phyloP scores from a whole-genome alignment of 176 grass and related monocot genomes.

The Rhynchospora pubera region DNA sequence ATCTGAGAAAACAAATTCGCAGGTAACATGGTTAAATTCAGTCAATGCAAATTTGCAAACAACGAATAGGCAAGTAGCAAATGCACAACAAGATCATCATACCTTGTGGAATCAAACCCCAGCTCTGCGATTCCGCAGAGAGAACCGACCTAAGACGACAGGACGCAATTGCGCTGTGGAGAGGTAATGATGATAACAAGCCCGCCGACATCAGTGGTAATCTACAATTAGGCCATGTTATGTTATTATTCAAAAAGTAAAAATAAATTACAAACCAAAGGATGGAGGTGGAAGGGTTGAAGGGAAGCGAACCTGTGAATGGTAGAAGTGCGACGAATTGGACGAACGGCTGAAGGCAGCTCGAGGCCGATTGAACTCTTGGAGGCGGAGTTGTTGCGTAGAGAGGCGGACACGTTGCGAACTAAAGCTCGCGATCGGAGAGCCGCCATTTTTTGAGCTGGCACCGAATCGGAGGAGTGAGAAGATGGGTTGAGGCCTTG shows the following conservation, averaged over 20 bases:
- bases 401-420: conserved; percentile 19
- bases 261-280: neutral
- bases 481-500: neutral
- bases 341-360: neutral
- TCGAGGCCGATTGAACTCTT: conserved; percentile 2
- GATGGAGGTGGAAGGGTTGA: neutral
- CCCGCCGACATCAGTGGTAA: conserved; percentile 39
- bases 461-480: neutral
- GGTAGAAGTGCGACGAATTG: conserved; percentile 31
- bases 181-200: conserved; percentile 48
- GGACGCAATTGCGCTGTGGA: conserved; percentile 60
- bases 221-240: conserved; percentile 17
- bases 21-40: neutral
- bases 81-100: neutral
- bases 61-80: conserved; percentile 1
- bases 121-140: conserved; percentile 52
- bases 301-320: conserved; percentile 32
- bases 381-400: conserved; percentile 21
- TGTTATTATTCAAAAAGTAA: neutral
- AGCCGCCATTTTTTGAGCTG: conserved; percentile 32
- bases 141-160: conserved; percentile 49
- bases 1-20: neutral
- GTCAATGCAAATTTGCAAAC: neutral
- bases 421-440: conserved; percentile 44
- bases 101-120: conserved; percentile 83